Evolutionary conservation across 2,329 filamentous ascomycete species (phyloP), one percentile per base, ranked within the genome.

Genomic region (Emericellopsis cladophorae): DNA sequence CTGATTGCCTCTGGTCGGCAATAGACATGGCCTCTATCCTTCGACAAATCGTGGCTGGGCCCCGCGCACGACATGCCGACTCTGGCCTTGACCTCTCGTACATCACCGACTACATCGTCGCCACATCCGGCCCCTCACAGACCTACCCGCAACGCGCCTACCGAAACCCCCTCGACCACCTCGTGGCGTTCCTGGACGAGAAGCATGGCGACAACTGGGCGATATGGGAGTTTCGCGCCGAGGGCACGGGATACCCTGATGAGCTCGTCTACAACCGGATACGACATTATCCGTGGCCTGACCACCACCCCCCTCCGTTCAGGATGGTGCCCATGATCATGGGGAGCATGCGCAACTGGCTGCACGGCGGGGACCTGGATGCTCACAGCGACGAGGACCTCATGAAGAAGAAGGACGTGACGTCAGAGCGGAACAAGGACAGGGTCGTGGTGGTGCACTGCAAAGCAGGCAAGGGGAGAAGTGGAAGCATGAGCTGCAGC

Each of bases 221-320:
- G 4, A 95, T 98, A 53, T 98, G 90, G 87, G 92, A 98, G 63
- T 98, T 98, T 52, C 81, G 92, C 36, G 92, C 88, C 31, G 92
- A 98, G 59, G 92, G 92, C 5, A 95, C 92, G 0, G 92, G 92
- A 2, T 98, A 98, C 54, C 88, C 88, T 0, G 92, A 98, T 55
- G 75, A 79, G 15, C 84, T 89, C 43, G 90, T 98, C 1, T 87
- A 95, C 57, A 73, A 77, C 29, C 74, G 89, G 4, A 81, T 96
- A 47, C 76, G 82, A 47, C 92, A 98, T 62, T 96, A 89, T 54
- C 92, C 92, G 1, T 98, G 86, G 79, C 92, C 92, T 0, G 92
- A 98, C 57, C 92, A 98, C 56, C 92, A 98, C 57, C 92, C 92
- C 4, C 92, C 92, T 40, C 92, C 92, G 0, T 98, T 98, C 53